Base-by-base conservation (phyloP, 805 yeast genomes). In the Zygosaccharomyces gambellarensis region DNA sequence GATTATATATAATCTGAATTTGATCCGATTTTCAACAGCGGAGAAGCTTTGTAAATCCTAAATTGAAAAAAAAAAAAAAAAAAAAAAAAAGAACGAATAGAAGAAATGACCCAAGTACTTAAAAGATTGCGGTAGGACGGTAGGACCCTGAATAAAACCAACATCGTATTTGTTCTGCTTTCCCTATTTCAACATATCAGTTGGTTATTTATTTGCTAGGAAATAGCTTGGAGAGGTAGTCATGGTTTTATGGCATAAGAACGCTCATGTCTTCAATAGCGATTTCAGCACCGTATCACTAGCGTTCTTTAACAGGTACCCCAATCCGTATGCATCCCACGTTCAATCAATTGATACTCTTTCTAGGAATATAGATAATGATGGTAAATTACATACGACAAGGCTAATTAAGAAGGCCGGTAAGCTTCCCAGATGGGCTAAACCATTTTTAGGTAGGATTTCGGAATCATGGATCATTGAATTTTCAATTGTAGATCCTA, bases 401-500 rank as follows among this genome's bases (percentile, higher is more conserved):
- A 77, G 92, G 56, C 71, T 90, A 36, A 81, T 90, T 39, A 79
- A 79, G 57, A 92, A 90, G 64, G 72, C 78, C 3, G 97, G 97
- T 1, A 76, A 88, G 56, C 71, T 90, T 34, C 97, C 97, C 4
- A 66, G 72, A 32, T 89, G 94, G 81, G 80, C 86, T 25, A 78
- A 76, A 56, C 92, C 92, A 3, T 79, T 89, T 47, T 65, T 90
- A 51, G 90, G 92, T 2, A 73, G 76, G 42, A 80, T 81, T 23
- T 74, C 85, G 29, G 83, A 85, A 47, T 74, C 88, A 10, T 87
- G 94, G 92, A 81, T 90, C 38, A 77, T 90, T 40, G 98, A 90
- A 62, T 79, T 80, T 57, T 79, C 89, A 0, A 68, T 84, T 9
- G 83, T 90, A 19, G 85, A 90, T 65, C 88, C 92, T 1, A 57